Base-by-base conservation (phyloP, 2,329 filamentous ascomycete genomes). In the Ophiostoma tasmaniense region DNA sequence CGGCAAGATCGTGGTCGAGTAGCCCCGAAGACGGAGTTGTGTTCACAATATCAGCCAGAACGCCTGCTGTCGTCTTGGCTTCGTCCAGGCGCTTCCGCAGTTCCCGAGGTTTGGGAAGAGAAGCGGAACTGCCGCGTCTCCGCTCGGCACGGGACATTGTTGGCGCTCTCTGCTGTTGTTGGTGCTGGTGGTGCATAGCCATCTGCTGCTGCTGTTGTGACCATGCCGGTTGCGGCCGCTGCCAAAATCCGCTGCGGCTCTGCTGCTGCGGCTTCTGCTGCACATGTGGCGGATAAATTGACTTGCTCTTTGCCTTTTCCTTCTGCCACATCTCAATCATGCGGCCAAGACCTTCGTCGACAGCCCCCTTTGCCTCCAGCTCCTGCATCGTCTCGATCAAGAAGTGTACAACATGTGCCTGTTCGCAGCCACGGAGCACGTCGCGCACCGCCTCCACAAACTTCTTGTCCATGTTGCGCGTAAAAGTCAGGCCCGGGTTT, bases 11-110 rank as follows among this genome's bases (percentile, higher is more conserved):
- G 75, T 96, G 94, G 68, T 83, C 79, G 25, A 93, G 83, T 30
- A 97, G 81, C 76, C 97, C 93, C 17, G 84, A 80, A 0, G 90
- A 83, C 0, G 92, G 87, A 0, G 93, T 97, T 69, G 91, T 93
- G 78, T 94, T 91, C 22, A 97, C 88, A 7, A 97, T 89, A 78
- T 99, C 94, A 67, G 92, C 86, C n/a, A 99, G 86, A 5, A 99
- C 87, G 77, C 93, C 94, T 7, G 94, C 93, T 2, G 93, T 96
- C 2, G 92, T 97, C 71, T 87, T 87, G 10, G 94, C 93, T 80
- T 99, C 95, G 77, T 97, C 91, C 52, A 99, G 86, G 62, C 95
- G 87, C 70, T 89, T 89, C 0, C 88, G 87, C 17, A 99, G 84
- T 80, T 98, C 94, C 14, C 87, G 82, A 0, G 92, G 87, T 25